These are phyloP conservation scores for Hypoxylon sp. DNA, from an alignment of 2,329 filamentous ascomycete genomes.

Conservation along the genomic window DNA sequence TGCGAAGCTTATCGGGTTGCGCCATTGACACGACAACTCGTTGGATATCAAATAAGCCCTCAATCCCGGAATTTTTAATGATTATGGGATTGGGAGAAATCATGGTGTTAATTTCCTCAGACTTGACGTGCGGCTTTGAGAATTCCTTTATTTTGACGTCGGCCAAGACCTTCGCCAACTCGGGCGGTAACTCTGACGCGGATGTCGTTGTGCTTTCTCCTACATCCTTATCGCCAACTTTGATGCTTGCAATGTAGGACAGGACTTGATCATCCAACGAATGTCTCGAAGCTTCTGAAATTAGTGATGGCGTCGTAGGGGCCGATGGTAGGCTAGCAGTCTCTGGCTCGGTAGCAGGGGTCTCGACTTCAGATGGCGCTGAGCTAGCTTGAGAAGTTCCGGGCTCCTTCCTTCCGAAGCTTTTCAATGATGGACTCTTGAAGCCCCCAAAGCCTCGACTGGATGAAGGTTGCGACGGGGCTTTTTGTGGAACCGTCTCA, in stretches of 20 bases:
- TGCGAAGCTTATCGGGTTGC: slow-evolving; percentile 49
- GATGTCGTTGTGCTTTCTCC: neutral
- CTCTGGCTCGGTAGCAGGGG: slow-evolving; percentile 7
- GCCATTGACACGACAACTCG: slow-evolving; percentile 62
- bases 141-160: slow-evolving; percentile 32
- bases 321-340: slow-evolving; percentile 6
- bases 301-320: slow-evolving; percentile 22
- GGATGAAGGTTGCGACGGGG: slow-evolving; percentile 8
- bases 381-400: slow-evolving; percentile 16
- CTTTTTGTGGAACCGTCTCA: slow-evolving; percentile 18
- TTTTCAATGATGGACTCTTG: slow-evolving; percentile 36
- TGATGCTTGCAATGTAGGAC: slow-evolving; percentile 32
- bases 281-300: slow-evolving; percentile 15
- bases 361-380: slow-evolving; percentile 5
- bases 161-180: slow-evolving; percentile 31
- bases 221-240: neutral
- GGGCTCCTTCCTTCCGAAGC: slow-evolving; percentile 28
- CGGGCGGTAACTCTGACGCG: slow-evolving; percentile 20
- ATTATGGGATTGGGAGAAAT: slow-evolving; percentile 56
- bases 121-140: slow-evolving; percentile 11
- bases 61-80: slow-evolving; percentile 43
- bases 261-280: slow-evolving; percentile 35
- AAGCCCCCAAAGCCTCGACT: slow-evolving; percentile 31
- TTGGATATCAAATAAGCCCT: slow-evolving; percentile 56
- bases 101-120: slow-evolving; percentile 45